Conservation (phyloP, 108 stramenopile genomes). For the Fragilariopsis cylindrus region DNA sequence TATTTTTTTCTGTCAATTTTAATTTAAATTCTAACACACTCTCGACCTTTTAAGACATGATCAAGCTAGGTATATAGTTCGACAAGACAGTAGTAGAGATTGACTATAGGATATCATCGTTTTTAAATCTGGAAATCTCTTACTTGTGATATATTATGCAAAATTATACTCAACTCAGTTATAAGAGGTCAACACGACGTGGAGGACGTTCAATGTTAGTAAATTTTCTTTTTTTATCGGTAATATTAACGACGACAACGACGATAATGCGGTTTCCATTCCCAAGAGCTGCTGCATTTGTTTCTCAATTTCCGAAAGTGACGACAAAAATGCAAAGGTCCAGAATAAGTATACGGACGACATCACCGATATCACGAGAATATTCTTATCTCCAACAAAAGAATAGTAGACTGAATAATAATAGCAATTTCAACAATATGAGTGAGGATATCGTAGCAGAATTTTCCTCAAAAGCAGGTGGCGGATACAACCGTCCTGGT, state of each 20-base stretch:
- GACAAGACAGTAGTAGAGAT: no score
- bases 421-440: not conserved
- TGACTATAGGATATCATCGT: not conserved
- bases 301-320: not conserved
- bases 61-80: no score
- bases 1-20: no score
- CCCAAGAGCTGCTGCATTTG: not conserved
- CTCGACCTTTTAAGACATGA: no score
- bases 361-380: not conserved
- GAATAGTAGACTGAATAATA: slow-evolving; percentile 4
- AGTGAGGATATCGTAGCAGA: not conserved
- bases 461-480: slow-evolving; percentile 1
- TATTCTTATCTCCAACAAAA: not conserved
- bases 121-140: not conserved
- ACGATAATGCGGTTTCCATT: not conserved
- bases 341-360: not conserved
- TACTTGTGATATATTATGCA: not conserved
- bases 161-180: not conserved
- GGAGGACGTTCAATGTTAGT: not conserved
- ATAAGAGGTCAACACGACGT: not conserved
- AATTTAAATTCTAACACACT: no score
- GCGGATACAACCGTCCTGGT: slow-evolving; percentile 65
- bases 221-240: not conserved
- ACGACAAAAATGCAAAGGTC: not conserved
- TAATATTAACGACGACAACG: not conserved